phyloP scores from a whole-genome alignment of 2,329 filamentous ascomycete species.

The Diaporthe caulivora region DNA sequence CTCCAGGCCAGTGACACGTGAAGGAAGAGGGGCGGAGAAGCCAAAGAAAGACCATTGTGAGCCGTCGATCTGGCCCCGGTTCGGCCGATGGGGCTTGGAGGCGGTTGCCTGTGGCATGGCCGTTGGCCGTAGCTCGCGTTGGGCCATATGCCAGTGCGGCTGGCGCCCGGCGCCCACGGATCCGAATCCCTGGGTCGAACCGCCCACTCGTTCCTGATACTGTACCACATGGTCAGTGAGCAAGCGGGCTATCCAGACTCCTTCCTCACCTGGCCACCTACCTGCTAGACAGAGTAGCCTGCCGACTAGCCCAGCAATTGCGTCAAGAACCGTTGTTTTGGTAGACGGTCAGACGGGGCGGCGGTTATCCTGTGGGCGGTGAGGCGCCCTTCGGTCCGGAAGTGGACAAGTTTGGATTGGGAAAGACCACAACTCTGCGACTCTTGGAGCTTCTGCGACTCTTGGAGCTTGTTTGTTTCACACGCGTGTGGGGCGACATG shows the following conservation, averaged over 20 bases:
- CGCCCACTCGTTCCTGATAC: background rate
- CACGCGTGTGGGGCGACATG: slow-evolving; percentile 20
- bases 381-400: background rate
- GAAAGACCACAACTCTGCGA: background rate
- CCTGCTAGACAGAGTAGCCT: background rate
- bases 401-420: background rate
- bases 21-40: slow-evolving; percentile 6
- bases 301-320: slow-evolving; percentile 10
- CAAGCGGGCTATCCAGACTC: no score
- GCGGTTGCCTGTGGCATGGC: background rate
- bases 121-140: slow-evolving; percentile 3
- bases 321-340: slow-evolving; percentile 1
- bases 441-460: no score
- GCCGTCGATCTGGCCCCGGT: background rate
- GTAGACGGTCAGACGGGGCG: slow-evolving; percentile 14
- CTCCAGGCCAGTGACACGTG: background rate
- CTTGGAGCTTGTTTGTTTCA: slow-evolving; percentile 17
- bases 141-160: slow-evolving; percentile 17
- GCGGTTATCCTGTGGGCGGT: background rate
- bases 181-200: slow-evolving; percentile 20
- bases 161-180: slow-evolving; percentile 28
- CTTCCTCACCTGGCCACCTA: no score
- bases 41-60: background rate
- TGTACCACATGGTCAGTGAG: background rate
- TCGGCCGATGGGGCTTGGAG: background rate